These are phyloP conservation scores for Lentinus polychrous DNA, from an alignment of 1,284 basidiomycete species.

Conservation along the genomic window DNA sequence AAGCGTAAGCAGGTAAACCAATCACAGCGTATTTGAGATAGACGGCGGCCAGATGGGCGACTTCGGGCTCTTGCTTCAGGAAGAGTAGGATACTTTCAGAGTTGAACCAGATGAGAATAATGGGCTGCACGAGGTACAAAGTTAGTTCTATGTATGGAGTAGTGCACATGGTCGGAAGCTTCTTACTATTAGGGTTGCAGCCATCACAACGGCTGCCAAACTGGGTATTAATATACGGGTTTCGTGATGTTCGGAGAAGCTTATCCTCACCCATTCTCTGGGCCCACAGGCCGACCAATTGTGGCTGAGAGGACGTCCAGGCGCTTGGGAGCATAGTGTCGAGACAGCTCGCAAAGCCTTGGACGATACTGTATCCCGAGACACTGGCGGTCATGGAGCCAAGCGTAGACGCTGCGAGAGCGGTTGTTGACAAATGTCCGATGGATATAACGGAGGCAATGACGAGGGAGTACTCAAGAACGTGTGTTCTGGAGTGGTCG, in stretches of 20 bases:
- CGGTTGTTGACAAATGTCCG: conserved; percentile 78
- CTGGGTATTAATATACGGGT: background rate
- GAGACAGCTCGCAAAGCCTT: conserved; percentile 79
- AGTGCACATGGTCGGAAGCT: conserved; percentile 6
- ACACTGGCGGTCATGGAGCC: conserved; percentile 85
- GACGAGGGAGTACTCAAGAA: conserved; percentile 70
- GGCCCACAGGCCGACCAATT: conserved; percentile 85
- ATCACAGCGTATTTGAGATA: conserved; percentile 78
- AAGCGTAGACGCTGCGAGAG: conserved; percentile 80
- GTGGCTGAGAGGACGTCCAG: conserved; percentile 81
- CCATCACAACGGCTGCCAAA: conserved; percentile 57
- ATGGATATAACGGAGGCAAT: conserved; percentile 75
- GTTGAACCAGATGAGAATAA: conserved; percentile 71
- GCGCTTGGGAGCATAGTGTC: conserved; percentile 89
- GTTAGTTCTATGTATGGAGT: background rate
- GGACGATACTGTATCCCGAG: conserved; percentile 68
- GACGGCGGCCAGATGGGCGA: conserved; percentile 70
- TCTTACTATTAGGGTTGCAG: conserved; percentile 50
- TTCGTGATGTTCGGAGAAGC: background rate
- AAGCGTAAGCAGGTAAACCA: conserved; percentile 85
- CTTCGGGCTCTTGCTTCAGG: conserved; percentile 81
- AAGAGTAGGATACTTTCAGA: conserved; percentile 73
- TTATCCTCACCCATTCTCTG: conserved; percentile 72
- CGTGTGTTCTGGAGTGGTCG: conserved; percentile 49
- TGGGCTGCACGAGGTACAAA: conserved; percentile 41